A percentile compares a stretch with the other conserved stretches of the same genome.
phyloP scores from a whole-genome alignment of 148 eudicot genomes.

The Salicornia ramosissima region DNA sequence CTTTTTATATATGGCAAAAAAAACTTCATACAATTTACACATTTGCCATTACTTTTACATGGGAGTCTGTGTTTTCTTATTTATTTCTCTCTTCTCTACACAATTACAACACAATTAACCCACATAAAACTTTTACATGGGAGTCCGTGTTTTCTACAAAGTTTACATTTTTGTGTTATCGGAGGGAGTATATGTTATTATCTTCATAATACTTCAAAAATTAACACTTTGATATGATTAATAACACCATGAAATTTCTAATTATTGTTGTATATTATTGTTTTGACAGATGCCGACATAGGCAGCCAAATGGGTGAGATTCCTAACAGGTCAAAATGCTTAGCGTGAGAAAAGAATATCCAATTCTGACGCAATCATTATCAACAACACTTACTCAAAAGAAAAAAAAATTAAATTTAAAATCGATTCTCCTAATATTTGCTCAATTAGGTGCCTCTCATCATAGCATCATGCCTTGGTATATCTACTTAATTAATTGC shows the following conservation, averaged over 20 bases:
- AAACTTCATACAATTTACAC: too few relatives aligned
- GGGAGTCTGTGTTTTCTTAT: too few relatives aligned
- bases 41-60: too few relatives aligned
- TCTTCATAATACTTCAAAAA: too few relatives aligned
- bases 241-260: background rate
- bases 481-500: slow-evolving; percentile 3
- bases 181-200: too few relatives aligned
- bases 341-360: slow-evolving; percentile 23
- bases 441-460: slow-evolving; percentile 9
- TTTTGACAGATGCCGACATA: slow-evolving; percentile 27
- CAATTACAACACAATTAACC: too few relatives aligned
- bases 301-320: slow-evolving; percentile 21
- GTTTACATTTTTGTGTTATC: too few relatives aligned
- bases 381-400: slow-evolving; percentile 9
- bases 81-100: too few relatives aligned
- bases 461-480: slow-evolving; percentile 3
- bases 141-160: too few relatives aligned
- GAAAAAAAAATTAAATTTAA: too few relatives aligned
- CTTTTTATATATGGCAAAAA: too few relatives aligned
- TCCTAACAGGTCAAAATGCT: slow-evolving; percentile 14
- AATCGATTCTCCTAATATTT: slow-evolving; percentile 12
- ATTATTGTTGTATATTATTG: background rate
- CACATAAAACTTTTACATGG: too few relatives aligned
- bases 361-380: slow-evolving; percentile 22
- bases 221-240: background rate